Conservation (phyloP, 176 grass and related monocot species). For the Carex parvula region DNA sequence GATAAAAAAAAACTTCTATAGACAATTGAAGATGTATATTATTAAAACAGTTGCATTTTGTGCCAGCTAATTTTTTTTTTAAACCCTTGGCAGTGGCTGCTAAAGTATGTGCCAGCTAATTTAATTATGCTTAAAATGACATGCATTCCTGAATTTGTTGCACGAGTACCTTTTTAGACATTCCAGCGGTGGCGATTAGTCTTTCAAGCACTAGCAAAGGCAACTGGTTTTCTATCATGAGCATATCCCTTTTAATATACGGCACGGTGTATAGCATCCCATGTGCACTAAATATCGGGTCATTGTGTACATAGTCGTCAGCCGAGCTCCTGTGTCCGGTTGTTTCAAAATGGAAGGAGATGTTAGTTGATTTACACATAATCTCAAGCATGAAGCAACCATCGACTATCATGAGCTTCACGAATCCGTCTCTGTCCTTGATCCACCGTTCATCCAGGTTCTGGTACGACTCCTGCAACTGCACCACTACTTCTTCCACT, state of each 20-base stretch:
- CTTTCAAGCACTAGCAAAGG: constrained; percentile 52
- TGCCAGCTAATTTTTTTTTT: neutral
- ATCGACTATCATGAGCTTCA: constrained; percentile 67
- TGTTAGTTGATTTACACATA: constrained; percentile 32
- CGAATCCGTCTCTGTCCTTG: constrained; percentile 28
- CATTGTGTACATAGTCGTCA: constrained; percentile 54
- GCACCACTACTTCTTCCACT: constrained; percentile 28
- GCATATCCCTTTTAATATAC: constrained; percentile 64
- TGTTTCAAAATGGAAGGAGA: neutral
- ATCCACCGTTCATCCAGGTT: constrained; percentile 36
- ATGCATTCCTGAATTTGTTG: neutral
- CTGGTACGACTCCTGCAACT: constrained; percentile 44
- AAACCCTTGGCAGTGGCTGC: no score
- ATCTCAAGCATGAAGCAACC: constrained; percentile 81
- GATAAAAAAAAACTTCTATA: neutral
- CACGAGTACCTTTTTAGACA: constrained; percentile 13
- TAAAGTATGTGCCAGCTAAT: neutral
- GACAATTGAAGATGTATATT: neutral
- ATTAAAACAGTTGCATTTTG: neutral
- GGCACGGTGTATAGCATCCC: constrained; percentile 65
- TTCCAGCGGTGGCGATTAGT: constrained; percentile 36
- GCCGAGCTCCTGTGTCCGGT: neutral
- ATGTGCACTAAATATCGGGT: constrained; percentile 72
- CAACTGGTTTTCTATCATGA: constrained; percentile 84
- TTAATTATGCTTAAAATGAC: neutral